Percentiles rank a stretch among this genome's conserved stretches.
phyloP scores from a whole-genome alignment of 305 asterid species.

The Fraxinus floribunda region DNA sequence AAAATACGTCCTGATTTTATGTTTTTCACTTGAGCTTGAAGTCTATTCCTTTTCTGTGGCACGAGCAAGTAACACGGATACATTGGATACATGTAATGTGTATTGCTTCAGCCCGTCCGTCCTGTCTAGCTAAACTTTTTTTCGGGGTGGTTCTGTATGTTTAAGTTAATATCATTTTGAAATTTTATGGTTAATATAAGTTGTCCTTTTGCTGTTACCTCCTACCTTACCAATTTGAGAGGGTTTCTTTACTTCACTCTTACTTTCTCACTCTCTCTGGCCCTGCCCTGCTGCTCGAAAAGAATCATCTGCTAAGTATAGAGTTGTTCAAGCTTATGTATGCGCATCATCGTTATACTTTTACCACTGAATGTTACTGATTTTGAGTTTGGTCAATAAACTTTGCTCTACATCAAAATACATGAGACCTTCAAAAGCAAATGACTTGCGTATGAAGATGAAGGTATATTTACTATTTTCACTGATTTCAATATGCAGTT shows the following conservation, averaged over 20 bases:
- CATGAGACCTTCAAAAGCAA: neutral
- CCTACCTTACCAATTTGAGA: neutral
- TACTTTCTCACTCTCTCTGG: neutral
- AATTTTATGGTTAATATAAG: neutral
- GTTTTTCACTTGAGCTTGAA: constrained; percentile 5
- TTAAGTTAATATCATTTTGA: neutral
- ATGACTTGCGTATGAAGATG: neutral
- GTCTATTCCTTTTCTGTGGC: neutral
- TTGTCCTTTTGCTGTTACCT: neutral
- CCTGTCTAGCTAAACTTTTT: neutral
- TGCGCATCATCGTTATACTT: neutral
- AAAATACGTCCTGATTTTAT: neutral
- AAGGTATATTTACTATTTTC: neutral
- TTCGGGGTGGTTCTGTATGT: neutral
- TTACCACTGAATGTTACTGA: neutral
- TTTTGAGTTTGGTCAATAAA: neutral
- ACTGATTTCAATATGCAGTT: constrained; percentile 51
- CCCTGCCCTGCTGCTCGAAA: neutral
- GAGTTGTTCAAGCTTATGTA: neutral
- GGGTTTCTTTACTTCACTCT: neutral
- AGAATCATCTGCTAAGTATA: neutral
- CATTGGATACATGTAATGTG: neutral
- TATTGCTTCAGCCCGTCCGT: neutral
- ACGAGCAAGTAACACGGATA: neutral
- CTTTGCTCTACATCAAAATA: neutral